A percentile compares a stretch with the other conserved stretches of the same genome.
Evolutionary conservation across 2,329 filamentous ascomycete genomes (phyloP).

Genomic region (Penicillium sp.): DNA sequence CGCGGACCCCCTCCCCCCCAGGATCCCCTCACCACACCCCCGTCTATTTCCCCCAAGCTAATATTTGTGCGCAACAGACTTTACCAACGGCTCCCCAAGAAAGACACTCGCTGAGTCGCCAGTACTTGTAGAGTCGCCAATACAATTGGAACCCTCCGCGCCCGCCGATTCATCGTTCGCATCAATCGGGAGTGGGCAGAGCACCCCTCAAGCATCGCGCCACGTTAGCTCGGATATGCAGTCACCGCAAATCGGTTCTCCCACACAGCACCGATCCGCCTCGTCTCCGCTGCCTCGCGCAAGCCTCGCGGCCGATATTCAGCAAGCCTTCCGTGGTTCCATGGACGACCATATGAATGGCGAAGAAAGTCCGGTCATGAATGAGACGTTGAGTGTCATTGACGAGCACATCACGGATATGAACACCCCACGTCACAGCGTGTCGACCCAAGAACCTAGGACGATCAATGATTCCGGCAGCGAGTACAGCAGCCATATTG

Average conservation of each 20-base stretch:
- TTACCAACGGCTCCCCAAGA: slow-evolving; percentile 12
- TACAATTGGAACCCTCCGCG: slow-evolving; percentile 17
- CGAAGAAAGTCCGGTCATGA: slow-evolving; percentile 76
- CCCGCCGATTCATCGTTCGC: slow-evolving; percentile 25
- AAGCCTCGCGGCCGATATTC: slow-evolving; percentile 40
- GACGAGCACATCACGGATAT: slow-evolving; percentile 95
- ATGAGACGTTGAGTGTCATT: slow-evolving; percentile 92
- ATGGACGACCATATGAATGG: slow-evolving; percentile 53
- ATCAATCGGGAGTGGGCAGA: slow-evolving; percentile 35
- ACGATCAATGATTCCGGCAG: slow-evolving; percentile 76
- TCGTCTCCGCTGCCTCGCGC: slow-evolving; percentile 40
- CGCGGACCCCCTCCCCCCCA: not conserved
- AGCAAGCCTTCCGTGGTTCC: slow-evolving; percentile 47
- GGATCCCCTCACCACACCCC: not conserved
- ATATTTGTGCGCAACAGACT: slow-evolving; percentile 14
- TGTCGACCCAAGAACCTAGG: slow-evolving; percentile 51
- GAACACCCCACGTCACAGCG: slow-evolving; percentile 59
- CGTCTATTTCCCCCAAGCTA: not conserved
- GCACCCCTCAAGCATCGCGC: slow-evolving; percentile 44
- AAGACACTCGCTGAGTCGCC: slow-evolving; percentile 11
- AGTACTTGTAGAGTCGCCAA: slow-evolving; percentile 11
- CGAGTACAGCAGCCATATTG: slow-evolving; percentile 80
- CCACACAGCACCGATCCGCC: slow-evolving; percentile 34
- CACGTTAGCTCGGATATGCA: slow-evolving; percentile 38
- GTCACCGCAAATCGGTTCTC: slow-evolving; percentile 22